A percentile compares a stretch with the other conserved stretches of the same genome.
Conservation (phyloP, 495 filamentous ascomycete species). For the Penicillium turbatum region DNA sequence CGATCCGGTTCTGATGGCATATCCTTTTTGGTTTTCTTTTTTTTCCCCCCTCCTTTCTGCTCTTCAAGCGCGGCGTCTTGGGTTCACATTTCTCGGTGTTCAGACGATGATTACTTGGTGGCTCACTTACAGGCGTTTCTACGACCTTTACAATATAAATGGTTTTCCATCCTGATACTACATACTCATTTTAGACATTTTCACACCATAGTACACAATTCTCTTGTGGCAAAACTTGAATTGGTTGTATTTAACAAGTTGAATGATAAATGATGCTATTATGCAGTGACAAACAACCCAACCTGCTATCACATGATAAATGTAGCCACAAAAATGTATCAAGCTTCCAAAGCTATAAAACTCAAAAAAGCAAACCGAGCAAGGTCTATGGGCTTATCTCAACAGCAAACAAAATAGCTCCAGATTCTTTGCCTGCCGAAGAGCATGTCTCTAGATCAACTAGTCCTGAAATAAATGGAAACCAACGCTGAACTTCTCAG, state of each 20-base stretch:
- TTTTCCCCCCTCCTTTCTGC: background rate
- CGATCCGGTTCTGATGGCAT: too few relatives aligned
- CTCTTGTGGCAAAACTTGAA: too few relatives aligned
- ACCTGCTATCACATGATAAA: background rate
- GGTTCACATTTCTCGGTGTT: conserved; percentile 3
- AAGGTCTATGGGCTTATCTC: background rate
- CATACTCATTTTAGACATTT: too few relatives aligned
- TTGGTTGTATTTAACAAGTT: too few relatives aligned
- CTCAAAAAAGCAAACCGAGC: background rate
- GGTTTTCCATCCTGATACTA: background rate
- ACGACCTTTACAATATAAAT: background rate
- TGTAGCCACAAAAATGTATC: background rate
- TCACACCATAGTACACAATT: too few relatives aligned
- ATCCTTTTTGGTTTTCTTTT: background rate
- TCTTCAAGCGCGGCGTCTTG: conserved; percentile 20
- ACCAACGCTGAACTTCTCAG: conserved; percentile 29
- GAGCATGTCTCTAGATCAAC: background rate
- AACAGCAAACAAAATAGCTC: background rate
- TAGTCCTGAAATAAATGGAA: background rate
- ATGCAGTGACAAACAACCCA: background rate
- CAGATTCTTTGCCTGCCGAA: background rate
- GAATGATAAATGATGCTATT: too few relatives aligned
- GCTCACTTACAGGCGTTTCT: background rate
- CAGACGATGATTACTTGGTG: background rate
- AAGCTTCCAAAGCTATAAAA: background rate